phyloP scores from a whole-genome alignment of 768 basidiomycete species.

The Dioszegia hungarica region DNA sequence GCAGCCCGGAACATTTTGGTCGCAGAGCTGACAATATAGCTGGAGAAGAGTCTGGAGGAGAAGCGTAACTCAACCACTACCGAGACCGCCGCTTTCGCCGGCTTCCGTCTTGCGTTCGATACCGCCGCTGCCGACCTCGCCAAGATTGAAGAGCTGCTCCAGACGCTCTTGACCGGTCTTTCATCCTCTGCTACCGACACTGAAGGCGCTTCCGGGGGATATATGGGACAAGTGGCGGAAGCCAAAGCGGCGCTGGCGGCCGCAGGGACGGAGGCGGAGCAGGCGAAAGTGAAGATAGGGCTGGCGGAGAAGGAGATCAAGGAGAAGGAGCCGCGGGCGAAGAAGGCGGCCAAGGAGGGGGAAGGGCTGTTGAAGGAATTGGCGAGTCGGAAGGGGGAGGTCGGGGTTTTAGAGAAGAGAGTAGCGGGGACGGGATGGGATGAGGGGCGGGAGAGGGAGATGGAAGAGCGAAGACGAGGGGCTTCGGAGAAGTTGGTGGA shows the following conservation, averaged over 20 bases:
- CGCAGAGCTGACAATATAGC: conserved; percentile 52
- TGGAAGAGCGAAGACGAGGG: conserved; percentile 55
- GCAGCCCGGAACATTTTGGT: too few relatives aligned
- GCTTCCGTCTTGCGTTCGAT: conserved; percentile 66
- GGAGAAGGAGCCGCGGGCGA: conserved; percentile 70
- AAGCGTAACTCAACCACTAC: conserved; percentile 61
- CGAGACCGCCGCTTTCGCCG: conserved; percentile 57
- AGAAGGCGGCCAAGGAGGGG: conserved; percentile 77
- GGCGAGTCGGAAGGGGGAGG: conserved; percentile 50
- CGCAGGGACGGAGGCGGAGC: conserved; percentile 76
- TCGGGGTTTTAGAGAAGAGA: conserved; percentile 57
- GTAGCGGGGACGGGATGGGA: conserved; percentile 69
- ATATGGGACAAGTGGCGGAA: conserved; percentile 91
- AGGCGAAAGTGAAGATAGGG: conserved; percentile 66
- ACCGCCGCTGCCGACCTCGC: conserved; percentile 59
- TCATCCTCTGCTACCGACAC: conserved; percentile 61
- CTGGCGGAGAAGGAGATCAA: conserved; percentile 76
- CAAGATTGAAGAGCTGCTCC: conserved; percentile 84
- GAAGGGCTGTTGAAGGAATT: conserved; percentile 68
- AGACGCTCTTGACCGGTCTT: conserved; percentile 87
- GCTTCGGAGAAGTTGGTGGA: conserved; percentile 57
- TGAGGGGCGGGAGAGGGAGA: conserved; percentile 63
- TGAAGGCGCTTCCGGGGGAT: conserved; percentile 71
- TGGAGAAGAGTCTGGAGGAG: conserved; percentile 57
- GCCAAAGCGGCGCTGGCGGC: conserved; percentile 71